Evolutionary conservation across 1,139 yeast species (phyloP), one percentile per base, ranked within the genome.

Genomic region (Geotrichum reessii): DNA sequence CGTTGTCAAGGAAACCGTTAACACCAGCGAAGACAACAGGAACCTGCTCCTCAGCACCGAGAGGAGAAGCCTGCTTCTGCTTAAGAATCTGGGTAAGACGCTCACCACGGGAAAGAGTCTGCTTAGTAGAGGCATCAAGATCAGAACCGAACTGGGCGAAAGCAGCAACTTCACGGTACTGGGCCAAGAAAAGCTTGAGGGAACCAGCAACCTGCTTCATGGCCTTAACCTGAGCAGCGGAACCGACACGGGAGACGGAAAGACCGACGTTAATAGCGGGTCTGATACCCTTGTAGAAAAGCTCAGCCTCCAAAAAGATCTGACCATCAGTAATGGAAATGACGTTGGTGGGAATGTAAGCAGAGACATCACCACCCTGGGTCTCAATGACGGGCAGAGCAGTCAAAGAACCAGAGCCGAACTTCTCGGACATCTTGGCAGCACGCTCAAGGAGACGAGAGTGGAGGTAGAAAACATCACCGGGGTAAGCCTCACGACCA

Each of bases 141-240:
- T 95, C 99, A 73, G 99, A 93, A 87, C 99, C 99, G 85, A 93
- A 93, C 85, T 93, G 99, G 74, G 99, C 99, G 81, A 93, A 93
- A 74, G 99, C 99, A 76, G 99, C 99, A 74, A 93, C 99, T 86
- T 93, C 99, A 90, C 99, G 93, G 89, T 93, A 93, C 85, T 93
- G 99, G 74, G 99, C 99, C 86, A 93, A 89, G 97, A 90, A 93
- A 81, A 93, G 89, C 82, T 93, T 93, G 82, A 93, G 87, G 71
- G 99, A 95, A 87, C 99, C 99, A 70, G 99, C 99, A 80, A 95
- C 99, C 86, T 93, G 98, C 83, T 93, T 93, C 95, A 95, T 88
- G 80, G 99, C 98, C 87, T 93, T 93, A 74, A 93, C 98, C 85
- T 93, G 99, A 75, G 99, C 99, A 75, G 99, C 99, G 69, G 99